phyloP scores from a whole-genome alignment of 2,329 filamentous ascomycete genomes.

The Calonectria naviculata region DNA sequence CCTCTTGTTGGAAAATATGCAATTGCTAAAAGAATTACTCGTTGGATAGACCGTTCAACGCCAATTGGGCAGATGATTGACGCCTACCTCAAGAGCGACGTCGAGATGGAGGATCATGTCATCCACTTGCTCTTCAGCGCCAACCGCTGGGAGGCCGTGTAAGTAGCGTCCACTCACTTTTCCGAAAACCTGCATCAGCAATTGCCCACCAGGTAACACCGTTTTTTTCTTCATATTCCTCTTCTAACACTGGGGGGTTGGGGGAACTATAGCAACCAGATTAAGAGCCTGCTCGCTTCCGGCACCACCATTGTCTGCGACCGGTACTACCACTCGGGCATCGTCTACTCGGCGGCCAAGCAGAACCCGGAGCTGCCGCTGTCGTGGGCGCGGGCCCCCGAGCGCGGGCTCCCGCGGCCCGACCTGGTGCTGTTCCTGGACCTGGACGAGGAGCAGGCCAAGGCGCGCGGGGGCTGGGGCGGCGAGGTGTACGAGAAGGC shows the following conservation, averaged over 20 bases:
- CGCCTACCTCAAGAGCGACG: slow-evolving; percentile 78
- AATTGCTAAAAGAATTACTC: slow-evolving; percentile 15
- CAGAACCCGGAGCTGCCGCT: slow-evolving; percentile 76
- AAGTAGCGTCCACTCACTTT: slow-evolving; percentile 41
- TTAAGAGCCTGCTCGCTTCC: slow-evolving; percentile 63
- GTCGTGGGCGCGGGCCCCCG: slow-evolving; percentile 85
- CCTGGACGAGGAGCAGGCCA: slow-evolving; percentile 78
- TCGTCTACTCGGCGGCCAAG: slow-evolving; percentile 94
- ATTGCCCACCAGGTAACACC: background rate
- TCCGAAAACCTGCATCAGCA: background rate
- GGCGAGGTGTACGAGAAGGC: slow-evolving; percentile 88
- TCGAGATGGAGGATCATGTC: slow-evolving; percentile 84
- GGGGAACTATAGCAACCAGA: slow-evolving; percentile 55
- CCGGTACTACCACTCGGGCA: slow-evolving; percentile 94
- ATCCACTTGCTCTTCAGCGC: slow-evolving; percentile 93
- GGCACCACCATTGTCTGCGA: slow-evolving; percentile 88
- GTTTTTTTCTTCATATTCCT: background rate
- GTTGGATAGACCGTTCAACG: slow-evolving; percentile 76
- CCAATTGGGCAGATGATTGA: slow-evolving; percentile 91
- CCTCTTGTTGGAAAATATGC: background rate
- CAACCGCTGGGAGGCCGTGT: slow-evolving; percentile 85
- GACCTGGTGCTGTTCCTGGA: slow-evolving; percentile 91
- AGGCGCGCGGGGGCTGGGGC: slow-evolving; percentile 85
- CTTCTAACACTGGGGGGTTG: background rate
- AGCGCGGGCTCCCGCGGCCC: slow-evolving; percentile 86